These are phyloP conservation scores for Vigna radiata DNA, from an alignment of 306 rosid genomes.

Conservation along the genomic window DNA sequence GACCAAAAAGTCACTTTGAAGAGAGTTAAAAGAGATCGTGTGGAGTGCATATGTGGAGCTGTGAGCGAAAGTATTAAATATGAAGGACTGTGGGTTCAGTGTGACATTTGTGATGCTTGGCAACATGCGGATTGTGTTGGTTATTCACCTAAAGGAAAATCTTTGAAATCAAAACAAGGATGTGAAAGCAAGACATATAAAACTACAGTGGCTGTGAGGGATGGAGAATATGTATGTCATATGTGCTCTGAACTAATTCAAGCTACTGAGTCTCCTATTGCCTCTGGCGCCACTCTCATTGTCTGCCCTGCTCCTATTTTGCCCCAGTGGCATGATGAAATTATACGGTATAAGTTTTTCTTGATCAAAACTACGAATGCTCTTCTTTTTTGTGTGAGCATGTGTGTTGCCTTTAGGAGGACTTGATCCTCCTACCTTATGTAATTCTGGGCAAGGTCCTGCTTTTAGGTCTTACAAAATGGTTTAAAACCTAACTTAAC, in stretches of 20 bases:
- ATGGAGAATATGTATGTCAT: conserved; percentile 77
- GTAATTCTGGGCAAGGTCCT: conserved; percentile 6
- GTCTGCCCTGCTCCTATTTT: conserved; percentile 95
- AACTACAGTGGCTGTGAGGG: conserved; percentile 64
- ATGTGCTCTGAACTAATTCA: conserved; percentile 83
- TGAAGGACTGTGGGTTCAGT: conserved; percentile 95
- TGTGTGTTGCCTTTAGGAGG: conserved; percentile 1
- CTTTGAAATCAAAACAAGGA: conserved; percentile 59
- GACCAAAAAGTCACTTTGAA: conserved; percentile 55
- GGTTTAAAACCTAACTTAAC: too few species aligned
- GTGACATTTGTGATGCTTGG: conserved; percentile 97
- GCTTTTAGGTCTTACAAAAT: background rate
- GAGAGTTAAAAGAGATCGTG: conserved; percentile 84
- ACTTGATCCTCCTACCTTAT: background rate
- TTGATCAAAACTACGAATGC: conserved; percentile 33
- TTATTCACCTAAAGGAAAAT: conserved; percentile 74
- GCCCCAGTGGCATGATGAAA: conserved; percentile 93
- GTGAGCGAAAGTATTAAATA: conserved; percentile 78
- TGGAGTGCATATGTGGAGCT: conserved; percentile 91
- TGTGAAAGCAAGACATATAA: conserved; percentile 59
- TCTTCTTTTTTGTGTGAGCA: background rate
- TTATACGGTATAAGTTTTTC: conserved; percentile 63
- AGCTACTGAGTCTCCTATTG: conserved; percentile 80
- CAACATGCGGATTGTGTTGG: conserved; percentile 98
- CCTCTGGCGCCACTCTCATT: conserved; percentile 94